Evolutionary conservation across 2,329 filamentous ascomycete species (phyloP).

Genomic region (Tolypocladium ophioglossoides): DNA sequence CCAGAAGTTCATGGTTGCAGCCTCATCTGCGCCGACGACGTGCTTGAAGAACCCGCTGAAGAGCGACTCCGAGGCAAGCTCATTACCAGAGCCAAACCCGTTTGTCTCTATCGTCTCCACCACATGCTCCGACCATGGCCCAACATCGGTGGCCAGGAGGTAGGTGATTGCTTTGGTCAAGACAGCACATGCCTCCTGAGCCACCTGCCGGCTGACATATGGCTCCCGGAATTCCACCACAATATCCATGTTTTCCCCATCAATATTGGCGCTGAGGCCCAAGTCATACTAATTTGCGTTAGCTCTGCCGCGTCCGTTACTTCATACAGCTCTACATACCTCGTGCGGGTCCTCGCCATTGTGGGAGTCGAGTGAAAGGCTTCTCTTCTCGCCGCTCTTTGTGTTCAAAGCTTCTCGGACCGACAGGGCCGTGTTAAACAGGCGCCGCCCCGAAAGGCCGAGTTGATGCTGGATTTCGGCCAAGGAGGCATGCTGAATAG

Average conservation of each 20-base stretch:
- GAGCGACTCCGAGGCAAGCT: not conserved
- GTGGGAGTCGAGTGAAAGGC: constrained; percentile 1
- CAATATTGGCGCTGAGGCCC: constrained; percentile 1
- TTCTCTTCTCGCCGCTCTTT: not conserved
- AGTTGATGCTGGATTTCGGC: constrained; percentile 31
- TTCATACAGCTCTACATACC: not conserved
- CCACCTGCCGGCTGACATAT: not conserved
- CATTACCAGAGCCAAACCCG: not conserved
- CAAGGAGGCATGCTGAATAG: constrained; percentile 38
- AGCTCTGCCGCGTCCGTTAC: not conserved
- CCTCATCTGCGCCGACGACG: constrained; percentile 1
- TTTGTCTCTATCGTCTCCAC: not conserved
- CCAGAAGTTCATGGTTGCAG: constrained; percentile 2
- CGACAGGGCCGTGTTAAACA: constrained; percentile 23
- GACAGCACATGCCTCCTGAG: not conserved
- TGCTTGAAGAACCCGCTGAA: constrained; percentile 4
- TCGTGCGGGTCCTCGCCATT: constrained; percentile 8
- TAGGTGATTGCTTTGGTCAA: constrained; percentile 2
- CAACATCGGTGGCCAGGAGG: not conserved
- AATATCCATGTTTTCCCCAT: constrained; percentile 1
- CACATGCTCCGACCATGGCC: not conserved
- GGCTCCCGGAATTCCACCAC: constrained; percentile 5
- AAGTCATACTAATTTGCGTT: constrained; percentile 1
- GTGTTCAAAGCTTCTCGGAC: constrained; percentile 13
- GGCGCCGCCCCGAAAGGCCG: constrained; percentile 7